These are phyloP conservation scores for Crepidotus variabilis DNA, from an alignment of 768 basidiomycete genomes.

Conservation along the genomic window DNA sequence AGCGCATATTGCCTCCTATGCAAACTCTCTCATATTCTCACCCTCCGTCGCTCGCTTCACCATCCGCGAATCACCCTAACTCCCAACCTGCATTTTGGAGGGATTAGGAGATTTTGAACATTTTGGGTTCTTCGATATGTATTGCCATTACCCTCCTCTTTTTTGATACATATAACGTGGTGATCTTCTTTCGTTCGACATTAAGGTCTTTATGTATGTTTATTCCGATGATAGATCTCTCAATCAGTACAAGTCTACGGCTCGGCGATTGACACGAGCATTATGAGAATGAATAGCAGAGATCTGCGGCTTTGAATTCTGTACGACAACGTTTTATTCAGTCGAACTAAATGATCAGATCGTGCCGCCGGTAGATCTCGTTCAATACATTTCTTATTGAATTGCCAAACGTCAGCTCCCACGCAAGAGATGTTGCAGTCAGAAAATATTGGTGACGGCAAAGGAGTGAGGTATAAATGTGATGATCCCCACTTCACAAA, in stretches of 20 bases:
- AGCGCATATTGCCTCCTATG: slow-evolving; percentile 23
- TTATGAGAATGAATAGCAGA: neutral
- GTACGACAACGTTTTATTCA: neutral
- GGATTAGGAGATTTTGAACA: slow-evolving; percentile 11
- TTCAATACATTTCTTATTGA: slow-evolving; percentile 1
- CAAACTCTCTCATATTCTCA: slow-evolving; percentile 22
- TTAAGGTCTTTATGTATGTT: neutral
- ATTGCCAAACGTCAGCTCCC: neutral
- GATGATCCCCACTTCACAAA: no score
- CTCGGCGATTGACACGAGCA: neutral
- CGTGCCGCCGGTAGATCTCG: neutral
- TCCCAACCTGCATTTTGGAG: slow-evolving; percentile 20
- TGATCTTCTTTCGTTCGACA: neutral
- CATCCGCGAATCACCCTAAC: slow-evolving; percentile 16
- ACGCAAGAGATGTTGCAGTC: neutral
- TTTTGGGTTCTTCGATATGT: neutral
- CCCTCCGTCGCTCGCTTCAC: slow-evolving; percentile 17
- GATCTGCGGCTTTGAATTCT: neutral
- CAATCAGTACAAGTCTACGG: no score
- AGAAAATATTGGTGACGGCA: slow-evolving; percentile 3
- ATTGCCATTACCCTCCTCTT: slow-evolving; percentile 5
- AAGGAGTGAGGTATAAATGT: no score
- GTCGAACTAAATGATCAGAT: neutral
- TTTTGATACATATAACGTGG: neutral
- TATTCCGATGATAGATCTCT: neutral